Evolutionary conservation across 2,329 filamentous ascomycete species (phyloP).

Genomic region (Podosphaera xanthii): DNA sequence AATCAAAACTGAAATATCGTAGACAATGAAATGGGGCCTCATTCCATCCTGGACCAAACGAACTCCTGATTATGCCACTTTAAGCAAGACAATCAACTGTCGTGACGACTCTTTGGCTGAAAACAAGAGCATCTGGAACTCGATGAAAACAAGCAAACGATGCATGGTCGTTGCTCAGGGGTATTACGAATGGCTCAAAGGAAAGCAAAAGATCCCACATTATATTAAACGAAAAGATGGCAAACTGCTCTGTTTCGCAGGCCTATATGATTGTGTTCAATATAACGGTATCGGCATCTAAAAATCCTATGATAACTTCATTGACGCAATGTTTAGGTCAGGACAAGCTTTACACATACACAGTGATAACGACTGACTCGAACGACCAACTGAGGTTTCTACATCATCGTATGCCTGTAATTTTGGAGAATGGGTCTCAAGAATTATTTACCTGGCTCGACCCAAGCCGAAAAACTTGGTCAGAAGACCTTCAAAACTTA

Average conservation of each 20-base stretch:
- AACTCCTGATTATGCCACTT: slow-evolving; percentile 50
- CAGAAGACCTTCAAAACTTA: slow-evolving; percentile 49
- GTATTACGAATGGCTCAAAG: slow-evolving; percentile 89
- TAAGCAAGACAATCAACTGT: slow-evolving; percentile 87
- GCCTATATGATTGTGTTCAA: slow-evolving; percentile 71
- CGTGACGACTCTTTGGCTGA: slow-evolving; percentile 64
- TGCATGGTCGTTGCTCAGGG: slow-evolving; percentile 78
- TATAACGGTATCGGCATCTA: slow-evolving; percentile 38
- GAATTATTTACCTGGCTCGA: slow-evolving; percentile 58
- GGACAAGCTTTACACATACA: slow-evolving; percentile 61
- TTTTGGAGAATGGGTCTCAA: slow-evolving; percentile 55
- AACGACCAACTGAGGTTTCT: slow-evolving; percentile 67
- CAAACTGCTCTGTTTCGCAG: slow-evolving; percentile 62
- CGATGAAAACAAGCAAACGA: slow-evolving; percentile 73
- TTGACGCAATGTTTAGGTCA: slow-evolving; percentile 14
- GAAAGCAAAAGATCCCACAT: slow-evolving; percentile 65
- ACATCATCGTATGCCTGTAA: slow-evolving; percentile 89
- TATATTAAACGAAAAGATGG: slow-evolving; percentile 66
- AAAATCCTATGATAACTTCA: background rate
- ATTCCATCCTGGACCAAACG: slow-evolving; percentile 84
- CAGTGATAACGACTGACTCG: slow-evolving; percentile 76
- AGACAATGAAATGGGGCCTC: slow-evolving; percentile 90
- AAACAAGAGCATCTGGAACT: slow-evolving; percentile 68
- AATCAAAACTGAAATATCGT: background rate
- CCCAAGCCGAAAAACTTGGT: slow-evolving; percentile 49